Percentiles rank a stretch among this genome's conserved stretches.
Conservation (phyloP, 805 yeast species). For the Hanseniaspora guilliermondii region DNA sequence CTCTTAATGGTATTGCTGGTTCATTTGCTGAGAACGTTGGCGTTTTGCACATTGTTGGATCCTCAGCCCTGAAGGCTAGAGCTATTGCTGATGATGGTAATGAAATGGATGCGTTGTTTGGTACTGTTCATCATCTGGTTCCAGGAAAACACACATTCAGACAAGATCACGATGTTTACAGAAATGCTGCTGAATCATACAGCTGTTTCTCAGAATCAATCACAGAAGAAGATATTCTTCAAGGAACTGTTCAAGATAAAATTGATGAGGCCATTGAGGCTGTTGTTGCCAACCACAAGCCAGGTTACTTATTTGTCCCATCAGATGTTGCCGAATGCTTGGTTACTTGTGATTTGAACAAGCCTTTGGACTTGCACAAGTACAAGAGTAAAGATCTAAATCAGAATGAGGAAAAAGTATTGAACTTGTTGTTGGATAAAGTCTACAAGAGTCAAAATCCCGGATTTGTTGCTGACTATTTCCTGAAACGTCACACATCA, state of each 20-base stretch:
- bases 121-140: constrained; percentile 52
- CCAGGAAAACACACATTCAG: constrained; percentile 34
- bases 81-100: constrained; percentile 56
- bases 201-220: constrained; percentile 42
- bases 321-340: constrained; percentile 48
- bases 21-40: constrained; percentile 74
- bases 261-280: constrained; percentile 55
- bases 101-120: constrained; percentile 63
- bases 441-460: constrained; percentile 48
- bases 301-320: constrained; percentile 76
- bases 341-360: constrained; percentile 29
- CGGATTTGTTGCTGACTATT: constrained; percentile 56
- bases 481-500: constrained; percentile 45
- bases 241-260: constrained; percentile 31
- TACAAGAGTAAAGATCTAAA: constrained; percentile 22
- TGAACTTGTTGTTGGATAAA: constrained; percentile 35
- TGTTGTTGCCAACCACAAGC: constrained; percentile 49
- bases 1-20: constrained; percentile 72
- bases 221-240: constrained; percentile 28
- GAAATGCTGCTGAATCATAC: constrained; percentile 44
- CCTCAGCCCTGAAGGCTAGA: constrained; percentile 26
- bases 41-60: constrained; percentile 72
- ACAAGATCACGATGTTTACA: constrained; percentile 59
- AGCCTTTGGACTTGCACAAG: constrained; percentile 24
- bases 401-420: constrained; percentile 22